phyloP scores from a whole-genome alignment of 176 grass and related monocot genomes.

The Tuctoria greenei region DNA sequence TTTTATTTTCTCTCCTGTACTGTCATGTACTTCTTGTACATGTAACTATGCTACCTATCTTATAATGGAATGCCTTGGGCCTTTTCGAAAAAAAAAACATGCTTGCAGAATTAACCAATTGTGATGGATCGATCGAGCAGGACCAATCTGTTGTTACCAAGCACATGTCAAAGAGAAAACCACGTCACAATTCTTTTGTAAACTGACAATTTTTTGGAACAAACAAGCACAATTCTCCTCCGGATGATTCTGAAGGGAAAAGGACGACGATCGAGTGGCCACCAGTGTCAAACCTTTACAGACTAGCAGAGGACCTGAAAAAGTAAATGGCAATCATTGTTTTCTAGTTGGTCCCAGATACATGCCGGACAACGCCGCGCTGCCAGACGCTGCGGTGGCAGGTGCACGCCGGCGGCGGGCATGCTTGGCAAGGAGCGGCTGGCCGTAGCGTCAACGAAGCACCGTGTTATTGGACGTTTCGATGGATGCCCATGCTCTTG shows the following conservation, averaged over 20 bases:
- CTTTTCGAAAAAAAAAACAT: too few relatives aligned
- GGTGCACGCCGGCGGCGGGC: not conserved
- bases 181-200: not conserved
- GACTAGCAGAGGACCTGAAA: not conserved
- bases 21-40: too few relatives aligned
- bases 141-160: not conserved
- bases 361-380: not conserved
- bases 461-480: not conserved
- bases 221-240: not conserved
- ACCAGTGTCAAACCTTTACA: not conserved
- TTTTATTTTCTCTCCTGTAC: too few relatives aligned
- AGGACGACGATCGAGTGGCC: not conserved
- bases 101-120: not conserved
- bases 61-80: too few relatives aligned
- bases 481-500: not conserved
- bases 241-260: not conserved
- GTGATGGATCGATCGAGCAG: not conserved
- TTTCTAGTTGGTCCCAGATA: not conserved
- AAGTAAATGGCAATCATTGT: not conserved
- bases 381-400: not conserved
- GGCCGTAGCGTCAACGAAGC: not conserved
- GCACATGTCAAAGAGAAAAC: not conserved
- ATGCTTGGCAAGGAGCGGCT: not conserved
- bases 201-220: not conserved
- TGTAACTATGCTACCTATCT: too few relatives aligned